These are phyloP conservation scores for Hanseniaspora nectarophila DNA, from an alignment of 805 yeast genomes.

Conservation along the genomic window DNA sequence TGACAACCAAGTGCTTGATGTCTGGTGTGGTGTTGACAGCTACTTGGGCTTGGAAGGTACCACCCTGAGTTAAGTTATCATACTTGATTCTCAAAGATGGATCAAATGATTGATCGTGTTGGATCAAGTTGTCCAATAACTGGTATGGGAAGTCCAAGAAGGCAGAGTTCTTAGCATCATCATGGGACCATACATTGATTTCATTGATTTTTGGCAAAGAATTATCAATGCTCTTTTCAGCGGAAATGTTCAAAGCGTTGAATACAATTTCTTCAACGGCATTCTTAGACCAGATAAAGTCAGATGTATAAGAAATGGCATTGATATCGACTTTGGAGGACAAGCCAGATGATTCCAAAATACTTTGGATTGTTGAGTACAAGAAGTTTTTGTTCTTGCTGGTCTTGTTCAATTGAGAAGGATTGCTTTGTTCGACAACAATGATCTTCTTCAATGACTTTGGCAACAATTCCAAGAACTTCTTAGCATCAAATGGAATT, in stretches of 20 bases:
- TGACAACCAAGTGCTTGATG: conserved; percentile 18
- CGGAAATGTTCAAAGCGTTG: conserved; percentile 28
- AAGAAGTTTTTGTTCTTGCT: conserved; percentile 8
- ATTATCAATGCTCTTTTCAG: conserved; percentile 19
- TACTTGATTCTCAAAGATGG: conserved; percentile 51
- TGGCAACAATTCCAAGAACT: conserved; percentile 52
- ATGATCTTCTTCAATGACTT: conserved; percentile 45
- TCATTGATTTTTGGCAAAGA: conserved; percentile 21
- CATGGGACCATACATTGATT: conserved; percentile 55
- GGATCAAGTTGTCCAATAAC: conserved; percentile 12
- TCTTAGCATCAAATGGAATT: conserved; percentile 58
- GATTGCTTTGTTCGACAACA: conserved; percentile 48
- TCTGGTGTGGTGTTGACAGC: conserved; percentile 24
- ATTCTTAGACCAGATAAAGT: conserved; percentile 45
- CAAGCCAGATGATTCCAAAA: conserved; percentile 23
- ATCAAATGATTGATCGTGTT: conserved; percentile 11
- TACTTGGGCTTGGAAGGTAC: conserved; percentile 57
- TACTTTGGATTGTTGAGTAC: conserved; percentile 14
- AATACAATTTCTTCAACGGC: conserved; percentile 40
- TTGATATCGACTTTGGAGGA: conserved; percentile 31
- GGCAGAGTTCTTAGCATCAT: conserved; percentile 28
- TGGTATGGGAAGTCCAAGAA: conserved; percentile 9
- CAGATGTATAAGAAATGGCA: conserved; percentile 42
- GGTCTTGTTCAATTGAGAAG: neutral
- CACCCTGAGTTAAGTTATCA: conserved; percentile 65